Conservation (phyloP, 2,329 filamentous ascomycete species). For the Ceratocystiopsis sp. region DNA sequence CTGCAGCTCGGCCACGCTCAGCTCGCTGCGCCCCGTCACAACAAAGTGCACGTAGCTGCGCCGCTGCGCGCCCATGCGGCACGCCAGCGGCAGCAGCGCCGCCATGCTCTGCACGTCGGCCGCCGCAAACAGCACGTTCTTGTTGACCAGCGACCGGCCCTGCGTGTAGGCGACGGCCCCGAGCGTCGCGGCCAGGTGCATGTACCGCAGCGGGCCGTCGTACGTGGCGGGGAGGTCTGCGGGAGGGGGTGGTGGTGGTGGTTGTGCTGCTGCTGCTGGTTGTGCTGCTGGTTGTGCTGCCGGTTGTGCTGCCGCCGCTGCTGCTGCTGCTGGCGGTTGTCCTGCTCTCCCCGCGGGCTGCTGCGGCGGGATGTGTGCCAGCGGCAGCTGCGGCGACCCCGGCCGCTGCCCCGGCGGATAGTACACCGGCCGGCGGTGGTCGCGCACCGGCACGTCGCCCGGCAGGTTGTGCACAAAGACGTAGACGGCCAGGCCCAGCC, state of each 20-base stretch:
- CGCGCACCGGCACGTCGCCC: constrained; percentile 21
- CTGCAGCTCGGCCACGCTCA: constrained; percentile 51
- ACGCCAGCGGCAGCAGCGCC: constrained; percentile 63
- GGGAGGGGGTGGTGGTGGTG: background rate
- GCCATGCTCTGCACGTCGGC: constrained; percentile 58
- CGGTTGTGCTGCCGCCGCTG: background rate
- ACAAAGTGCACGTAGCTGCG: constrained; percentile 68
- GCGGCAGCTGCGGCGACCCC: background rate
- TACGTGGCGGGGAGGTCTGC: constrained; percentile 25
- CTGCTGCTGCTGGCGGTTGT: background rate
- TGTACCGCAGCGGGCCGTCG: constrained; percentile 54
- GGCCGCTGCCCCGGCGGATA: constrained; percentile 6
- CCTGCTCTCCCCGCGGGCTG: background rate
- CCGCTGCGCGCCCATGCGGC: constrained; percentile 58
- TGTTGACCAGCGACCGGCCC: constrained; percentile 35
- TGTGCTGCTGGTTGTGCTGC: background rate
- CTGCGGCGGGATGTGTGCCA: background rate
- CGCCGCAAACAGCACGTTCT: constrained; percentile 64
- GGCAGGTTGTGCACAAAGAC: constrained; percentile 50
- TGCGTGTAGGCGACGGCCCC: constrained; percentile 37
- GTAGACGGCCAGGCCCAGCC: constrained; percentile 37
- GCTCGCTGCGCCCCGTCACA: constrained; percentile 55
- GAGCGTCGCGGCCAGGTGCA: constrained; percentile 45
- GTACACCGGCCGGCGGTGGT: constrained; percentile 23
- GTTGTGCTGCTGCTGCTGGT: background rate